These are phyloP conservation scores for Psilocybe azurescens DNA, from an alignment of 768 basidiomycete genomes.

Conservation along the genomic window DNA sequence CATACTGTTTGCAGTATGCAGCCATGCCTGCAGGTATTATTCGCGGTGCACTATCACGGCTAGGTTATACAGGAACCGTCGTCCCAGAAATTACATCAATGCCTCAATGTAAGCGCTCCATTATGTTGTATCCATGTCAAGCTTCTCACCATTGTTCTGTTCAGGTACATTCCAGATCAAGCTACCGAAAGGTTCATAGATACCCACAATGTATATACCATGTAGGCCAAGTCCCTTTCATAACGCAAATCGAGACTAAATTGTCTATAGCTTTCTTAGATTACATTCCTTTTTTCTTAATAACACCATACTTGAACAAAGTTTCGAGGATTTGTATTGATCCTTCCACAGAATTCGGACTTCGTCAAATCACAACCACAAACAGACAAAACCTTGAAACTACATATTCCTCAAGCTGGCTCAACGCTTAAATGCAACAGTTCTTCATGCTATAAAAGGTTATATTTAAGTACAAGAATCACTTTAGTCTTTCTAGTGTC, in stretches of 20 bases:
- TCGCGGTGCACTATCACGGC: conserved; percentile 76
- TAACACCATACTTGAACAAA: too few relatives aligned
- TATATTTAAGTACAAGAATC: neutral
- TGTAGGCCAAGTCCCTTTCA: neutral
- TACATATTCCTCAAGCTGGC: too few relatives aligned
- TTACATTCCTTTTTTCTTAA: too few relatives aligned
- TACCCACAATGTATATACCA: neutral
- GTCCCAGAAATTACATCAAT: conserved; percentile 78
- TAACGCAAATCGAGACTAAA: neutral
- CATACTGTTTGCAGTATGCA: conserved; percentile 59
- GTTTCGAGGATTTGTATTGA: too few relatives aligned
- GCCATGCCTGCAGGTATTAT: conserved; percentile 86
- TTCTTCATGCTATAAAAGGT: too few relatives aligned
- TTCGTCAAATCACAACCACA: too few relatives aligned
- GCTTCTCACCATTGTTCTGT: neutral
- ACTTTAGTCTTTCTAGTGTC: conserved; percentile 40
- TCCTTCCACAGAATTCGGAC: too few relatives aligned
- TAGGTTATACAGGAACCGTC: conserved; percentile 80
- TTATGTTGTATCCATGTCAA: neutral
- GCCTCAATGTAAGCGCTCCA: conserved; percentile 74
- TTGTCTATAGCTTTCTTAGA: neutral
- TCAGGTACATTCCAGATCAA: conserved; percentile 87
- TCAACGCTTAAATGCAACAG: too few relatives aligned
- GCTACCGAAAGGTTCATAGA: conserved; percentile 61
- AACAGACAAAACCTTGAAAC: too few relatives aligned